Evolutionary conservation across 805 yeast genomes (phyloP).

Genomic region (Cyberlindnera petersonii): DNA sequence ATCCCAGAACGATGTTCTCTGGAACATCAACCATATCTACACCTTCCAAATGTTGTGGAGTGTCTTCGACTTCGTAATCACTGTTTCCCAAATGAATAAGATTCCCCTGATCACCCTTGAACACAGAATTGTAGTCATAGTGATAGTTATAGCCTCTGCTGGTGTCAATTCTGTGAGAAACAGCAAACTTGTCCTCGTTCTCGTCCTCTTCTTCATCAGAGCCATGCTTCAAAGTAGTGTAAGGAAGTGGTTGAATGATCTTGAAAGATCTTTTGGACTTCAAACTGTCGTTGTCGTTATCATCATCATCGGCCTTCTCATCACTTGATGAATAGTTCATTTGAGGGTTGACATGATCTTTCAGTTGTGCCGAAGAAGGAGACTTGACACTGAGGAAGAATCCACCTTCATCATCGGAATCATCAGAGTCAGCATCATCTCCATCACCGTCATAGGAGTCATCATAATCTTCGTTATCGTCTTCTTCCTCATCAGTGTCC

Average conservation of each 20-base stretch:
- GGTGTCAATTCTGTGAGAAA: constrained; percentile 70
- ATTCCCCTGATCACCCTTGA: constrained; percentile 41
- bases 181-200: constrained; percentile 41
- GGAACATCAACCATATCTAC: constrained; percentile 28
- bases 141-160: constrained; percentile 72
- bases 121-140: constrained; percentile 78
- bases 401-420: constrained; percentile 65
- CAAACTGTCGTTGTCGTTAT: constrained; percentile 12
- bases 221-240: constrained; percentile 79
- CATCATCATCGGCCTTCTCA: neutral
- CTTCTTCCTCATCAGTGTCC: constrained; percentile 22
- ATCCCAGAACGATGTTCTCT: constrained; percentile 28
- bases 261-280: constrained; percentile 25
- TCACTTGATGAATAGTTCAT: constrained; percentile 1
- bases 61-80: constrained; percentile 22
- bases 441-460: constrained; percentile 23
- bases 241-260: constrained; percentile 77
- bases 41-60: constrained; percentile 27
- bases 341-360: constrained; percentile 11
- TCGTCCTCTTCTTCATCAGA: constrained; percentile 55
- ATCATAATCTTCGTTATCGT: constrained; percentile 28
- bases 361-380: constrained; percentile 32
- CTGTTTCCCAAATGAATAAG: constrained; percentile 19
- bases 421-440: constrained; percentile 29
- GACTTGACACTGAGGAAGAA: constrained; percentile 56